These are phyloP conservation scores for Trichomonas vaginalis DNA, from an alignment of 208 protist genomes.

Conservation along the genomic window DNA sequence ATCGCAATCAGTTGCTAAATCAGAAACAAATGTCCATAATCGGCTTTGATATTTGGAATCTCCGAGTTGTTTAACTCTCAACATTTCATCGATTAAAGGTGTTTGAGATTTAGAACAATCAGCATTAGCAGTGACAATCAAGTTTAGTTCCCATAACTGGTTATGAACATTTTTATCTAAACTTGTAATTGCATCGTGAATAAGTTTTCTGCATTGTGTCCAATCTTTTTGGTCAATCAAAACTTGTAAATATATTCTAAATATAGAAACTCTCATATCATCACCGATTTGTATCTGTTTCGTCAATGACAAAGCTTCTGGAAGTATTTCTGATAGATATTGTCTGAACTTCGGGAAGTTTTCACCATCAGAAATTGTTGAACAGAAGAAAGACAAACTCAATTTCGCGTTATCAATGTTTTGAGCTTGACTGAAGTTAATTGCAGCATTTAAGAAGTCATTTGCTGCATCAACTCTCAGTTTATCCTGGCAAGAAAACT, in stretches of 20 bases:
- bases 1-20: neutral
- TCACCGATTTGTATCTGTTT: neutral
- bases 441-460: neutral
- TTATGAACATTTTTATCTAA: neutral
- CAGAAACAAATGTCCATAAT: neutral
- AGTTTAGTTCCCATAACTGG: neutral
- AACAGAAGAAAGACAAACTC: neutral
- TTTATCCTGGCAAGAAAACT: neutral
- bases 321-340: neutral
- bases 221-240: neutral
- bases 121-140: neutral
- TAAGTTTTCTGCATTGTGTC: neutral
- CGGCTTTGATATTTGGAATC: neutral
- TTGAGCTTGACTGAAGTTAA: neutral
- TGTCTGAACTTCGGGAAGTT: neutral
- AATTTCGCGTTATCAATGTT: neutral
- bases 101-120: neutral
- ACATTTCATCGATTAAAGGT: constrained; percentile 16
- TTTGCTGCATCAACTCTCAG: neutral
- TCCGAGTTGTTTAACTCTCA: neutral
- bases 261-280: neutral
- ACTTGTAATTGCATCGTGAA: neutral
- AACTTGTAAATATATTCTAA: neutral
- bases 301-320: neutral
- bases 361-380: neutral